These are phyloP conservation scores for Pugionium dolabratum DNA, from an alignment of 345 rosid genomes.

Conservation along the genomic window DNA sequence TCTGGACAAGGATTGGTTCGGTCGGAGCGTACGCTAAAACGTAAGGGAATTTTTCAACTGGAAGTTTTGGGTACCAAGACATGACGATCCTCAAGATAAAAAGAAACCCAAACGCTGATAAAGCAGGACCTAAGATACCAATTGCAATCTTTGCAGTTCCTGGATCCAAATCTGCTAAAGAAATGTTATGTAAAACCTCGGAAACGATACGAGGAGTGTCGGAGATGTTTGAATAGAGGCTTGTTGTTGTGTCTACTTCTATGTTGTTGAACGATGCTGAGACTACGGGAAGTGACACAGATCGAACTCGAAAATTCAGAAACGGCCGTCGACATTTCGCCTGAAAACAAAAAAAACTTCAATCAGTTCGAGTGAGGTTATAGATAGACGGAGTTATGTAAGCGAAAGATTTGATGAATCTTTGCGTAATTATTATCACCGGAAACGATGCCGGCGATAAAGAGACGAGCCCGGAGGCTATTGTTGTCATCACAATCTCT, in stretches of 20 bases:
- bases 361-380: neutral
- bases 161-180: slow-evolving; percentile 69
- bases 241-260: slow-evolving; percentile 26
- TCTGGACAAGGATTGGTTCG: slow-evolving; percentile 68
- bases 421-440: too few relatives aligned
- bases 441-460: slow-evolving; percentile 22
- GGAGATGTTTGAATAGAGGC: too few relatives aligned
- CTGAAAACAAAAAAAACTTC: slow-evolving; percentile 10
- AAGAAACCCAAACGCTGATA: slow-evolving; percentile 71
- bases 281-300: slow-evolving; percentile 9
- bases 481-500: slow-evolving; percentile 30
- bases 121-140: slow-evolving; percentile 65
- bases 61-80: slow-evolving; percentile 98
- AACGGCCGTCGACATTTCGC: slow-evolving; percentile 26
- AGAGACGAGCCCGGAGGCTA: slow-evolving; percentile 26
- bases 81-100: slow-evolving; percentile 76
- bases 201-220: too few relatives aligned
- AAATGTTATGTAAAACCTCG: slow-evolving; percentile 34
- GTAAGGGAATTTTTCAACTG: slow-evolving; percentile 78
- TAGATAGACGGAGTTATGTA: too few relatives aligned
- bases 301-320: neutral
- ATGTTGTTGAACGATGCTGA: slow-evolving; percentile 25
- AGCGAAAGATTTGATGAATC: too few relatives aligned
- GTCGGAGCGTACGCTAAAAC: slow-evolving; percentile 90
- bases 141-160: slow-evolving; percentile 71